phyloP scores from a whole-genome alignment of 495 filamentous ascomycete species.

The Gamarada debralockiae region DNA sequence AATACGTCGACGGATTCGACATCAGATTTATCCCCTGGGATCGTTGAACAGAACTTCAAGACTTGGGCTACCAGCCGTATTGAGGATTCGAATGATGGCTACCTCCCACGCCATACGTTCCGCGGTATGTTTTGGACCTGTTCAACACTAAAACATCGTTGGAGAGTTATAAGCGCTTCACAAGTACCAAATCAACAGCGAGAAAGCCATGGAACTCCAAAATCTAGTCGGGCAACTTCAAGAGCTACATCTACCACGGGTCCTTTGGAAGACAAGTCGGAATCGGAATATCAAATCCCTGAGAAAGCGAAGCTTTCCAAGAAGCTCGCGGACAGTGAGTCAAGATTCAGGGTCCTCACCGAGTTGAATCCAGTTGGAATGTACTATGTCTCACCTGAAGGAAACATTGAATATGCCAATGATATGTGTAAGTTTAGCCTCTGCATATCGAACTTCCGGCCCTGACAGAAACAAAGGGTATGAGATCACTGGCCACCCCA shows the following conservation, averaged over 20 bases:
- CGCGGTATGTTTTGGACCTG: slow-evolving; percentile 56
- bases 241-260: not conserved
- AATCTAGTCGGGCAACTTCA: slow-evolving; percentile 10
- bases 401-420: slow-evolving; percentile 22
- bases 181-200: slow-evolving; percentile 17
- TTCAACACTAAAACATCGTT: slow-evolving; percentile 54
- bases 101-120: slow-evolving; percentile 44
- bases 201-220: slow-evolving; percentile 17
- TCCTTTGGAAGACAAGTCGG: not conserved
- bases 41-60: slow-evolving; percentile 15
- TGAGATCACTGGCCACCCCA: slow-evolving; percentile 23
- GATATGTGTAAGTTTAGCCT: slow-evolving; percentile 17
- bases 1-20: not conserved
- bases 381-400: slow-evolving; percentile 18
- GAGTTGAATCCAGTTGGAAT: slow-evolving; percentile 21
- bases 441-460: not conserved
- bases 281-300: not conserved
- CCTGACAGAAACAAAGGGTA: slow-evolving; percentile 10
- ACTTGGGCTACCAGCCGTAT: slow-evolving; percentile 33
- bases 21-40: not conserved
- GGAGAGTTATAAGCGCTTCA: slow-evolving; percentile 51
- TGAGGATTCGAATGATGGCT: slow-evolving; percentile 38
- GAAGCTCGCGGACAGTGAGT: slow-evolving; percentile 20
- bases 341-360: slow-evolving; percentile 19
- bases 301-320: slow-evolving; percentile 8